Evolutionary conservation across 2,329 filamentous ascomycete species (phyloP).

Genomic region (Cylindrodendrum hubeiense): DNA sequence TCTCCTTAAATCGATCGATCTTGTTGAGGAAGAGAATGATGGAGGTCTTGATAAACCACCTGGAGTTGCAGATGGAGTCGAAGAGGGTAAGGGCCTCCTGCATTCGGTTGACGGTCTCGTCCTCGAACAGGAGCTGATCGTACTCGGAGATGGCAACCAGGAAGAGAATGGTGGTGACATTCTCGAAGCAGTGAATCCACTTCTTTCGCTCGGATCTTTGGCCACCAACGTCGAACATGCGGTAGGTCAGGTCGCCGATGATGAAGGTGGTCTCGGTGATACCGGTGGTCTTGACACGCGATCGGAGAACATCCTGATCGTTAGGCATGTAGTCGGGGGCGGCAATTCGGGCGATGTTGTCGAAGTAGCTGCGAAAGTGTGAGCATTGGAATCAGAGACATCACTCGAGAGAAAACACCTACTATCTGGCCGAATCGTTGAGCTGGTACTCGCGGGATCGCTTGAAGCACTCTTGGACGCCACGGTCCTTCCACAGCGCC

Average conservation of each 20-base stretch:
- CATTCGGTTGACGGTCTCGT: slow-evolving; percentile 97
- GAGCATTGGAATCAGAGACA: slow-evolving; percentile 41
- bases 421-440: slow-evolving; percentile 98
- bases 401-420: slow-evolving; percentile 53
- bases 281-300: slow-evolving; percentile 97
- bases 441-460: slow-evolving; percentile 95
- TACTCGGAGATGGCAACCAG: slow-evolving; percentile 97
- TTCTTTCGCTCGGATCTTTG: slow-evolving; percentile 98
- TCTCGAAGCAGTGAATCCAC: slow-evolving; percentile 99
- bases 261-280: slow-evolving; percentile 98
- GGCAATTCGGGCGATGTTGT: slow-evolving; percentile 91
- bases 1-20: slow-evolving; percentile 90
- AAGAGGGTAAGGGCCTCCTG: slow-evolving; percentile 89
- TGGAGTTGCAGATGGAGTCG: slow-evolving; percentile 88
- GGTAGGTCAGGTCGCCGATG: slow-evolving; percentile 93
- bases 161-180: slow-evolving; percentile 97
- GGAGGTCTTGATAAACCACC: slow-evolving; percentile 91
- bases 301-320: slow-evolving; percentile 94
- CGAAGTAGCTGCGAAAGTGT: slow-evolving; percentile 82
- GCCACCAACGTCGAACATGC: slow-evolving; percentile 98
- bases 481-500: slow-evolving; percentile 91
- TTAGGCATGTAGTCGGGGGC: slow-evolving; percentile 94
- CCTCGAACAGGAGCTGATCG: slow-evolving; percentile 94
- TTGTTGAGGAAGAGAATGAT: slow-evolving; percentile 93
- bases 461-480: slow-evolving; percentile 96